A percentile compares a stretch with the other conserved stretches of the same genome.
These are phyloP conservation scores for Aspergillus avenaceus DNA, from an alignment of 495 filamentous ascomycete species.

Conservation along the genomic window DNA sequence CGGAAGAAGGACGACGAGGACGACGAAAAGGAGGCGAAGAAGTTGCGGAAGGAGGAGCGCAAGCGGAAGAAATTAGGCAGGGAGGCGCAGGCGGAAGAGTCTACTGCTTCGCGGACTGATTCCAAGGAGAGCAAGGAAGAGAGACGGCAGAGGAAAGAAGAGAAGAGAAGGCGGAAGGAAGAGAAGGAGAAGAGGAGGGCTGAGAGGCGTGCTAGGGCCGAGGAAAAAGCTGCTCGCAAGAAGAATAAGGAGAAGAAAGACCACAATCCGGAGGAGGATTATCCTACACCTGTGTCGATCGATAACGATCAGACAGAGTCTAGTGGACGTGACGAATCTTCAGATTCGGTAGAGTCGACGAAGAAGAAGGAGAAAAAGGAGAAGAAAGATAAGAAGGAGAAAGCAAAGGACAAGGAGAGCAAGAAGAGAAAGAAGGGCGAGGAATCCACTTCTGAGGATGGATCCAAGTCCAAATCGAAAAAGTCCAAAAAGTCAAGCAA, in stretches of 20 bases:
- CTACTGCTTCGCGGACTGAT: no score
- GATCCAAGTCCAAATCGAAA: constrained; percentile 25
- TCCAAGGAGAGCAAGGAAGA: constrained; percentile 28
- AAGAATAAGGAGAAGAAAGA: constrained; percentile 19
- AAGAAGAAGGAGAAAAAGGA: constrained; percentile 21
- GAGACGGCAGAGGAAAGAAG: constrained; percentile 19
- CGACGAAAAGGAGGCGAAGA: constrained; percentile 15
- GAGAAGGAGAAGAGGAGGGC: constrained; percentile 28
- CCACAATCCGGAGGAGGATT: constrained; percentile 24
- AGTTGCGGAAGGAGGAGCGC: constrained; percentile 23
- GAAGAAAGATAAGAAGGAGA: constrained; percentile 23
- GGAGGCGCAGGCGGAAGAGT: constrained; percentile 25
- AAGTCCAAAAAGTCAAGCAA: constrained; percentile 29
- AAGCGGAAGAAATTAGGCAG: constrained; percentile 36
- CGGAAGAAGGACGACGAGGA: constrained; percentile 20
- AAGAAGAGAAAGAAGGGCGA: constrained; percentile 20
- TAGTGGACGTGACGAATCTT: constrained; percentile 10
- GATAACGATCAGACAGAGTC: constrained; percentile 21
- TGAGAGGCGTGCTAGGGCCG: constrained; percentile 24
- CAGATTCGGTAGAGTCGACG: constrained; percentile 8
- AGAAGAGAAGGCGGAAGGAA: constrained; percentile 27
- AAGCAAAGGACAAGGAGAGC: constrained; percentile 14
- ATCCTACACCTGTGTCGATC: constrained; percentile 38
- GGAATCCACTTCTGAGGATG: constrained; percentile 10
- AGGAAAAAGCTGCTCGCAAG: constrained; percentile 7